A percentile compares a stretch with the other conserved stretches of the same genome.
phyloP scores from a whole-genome alignment of 495 filamentous ascomycete species.

The Viridothelium virens region DNA sequence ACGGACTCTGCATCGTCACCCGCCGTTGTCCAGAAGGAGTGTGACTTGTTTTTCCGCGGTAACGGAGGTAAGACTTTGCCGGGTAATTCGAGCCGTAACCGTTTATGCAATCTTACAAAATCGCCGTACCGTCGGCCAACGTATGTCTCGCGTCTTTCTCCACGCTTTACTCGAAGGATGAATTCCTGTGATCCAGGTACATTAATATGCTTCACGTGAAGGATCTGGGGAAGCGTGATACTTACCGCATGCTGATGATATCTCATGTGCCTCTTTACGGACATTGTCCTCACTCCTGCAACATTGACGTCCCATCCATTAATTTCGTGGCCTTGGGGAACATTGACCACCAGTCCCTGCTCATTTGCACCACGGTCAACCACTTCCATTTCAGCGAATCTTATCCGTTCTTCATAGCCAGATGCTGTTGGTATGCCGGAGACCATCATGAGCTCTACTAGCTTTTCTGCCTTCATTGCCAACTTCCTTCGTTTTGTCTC shows the following conservation, averaged over 20 bases:
- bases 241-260: constrained; percentile 88
- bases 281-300: constrained; percentile 73
- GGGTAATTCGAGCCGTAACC: constrained; percentile 75
- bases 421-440: constrained; percentile 92
- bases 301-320: constrained; percentile 98
- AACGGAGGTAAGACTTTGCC: constrained; percentile 83
- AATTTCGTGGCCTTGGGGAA: constrained; percentile 82
- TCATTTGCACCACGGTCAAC: constrained; percentile 90
- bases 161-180: constrained; percentile 69
- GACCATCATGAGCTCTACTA: constrained; percentile 99
- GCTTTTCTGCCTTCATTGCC: constrained; percentile 83
- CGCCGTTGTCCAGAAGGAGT: constrained; percentile 42
- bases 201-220: constrained; percentile 4
- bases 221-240: not conserved
- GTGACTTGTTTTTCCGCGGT: constrained; percentile 79
- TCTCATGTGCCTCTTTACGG: constrained; percentile 75
- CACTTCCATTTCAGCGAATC: constrained; percentile 93
- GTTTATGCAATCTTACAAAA: constrained; percentile 70
- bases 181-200: constrained; percentile 58
- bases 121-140: constrained; percentile 83
- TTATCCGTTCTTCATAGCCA: constrained; percentile 92
- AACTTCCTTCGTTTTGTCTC: constrained; percentile 92
- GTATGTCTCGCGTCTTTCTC: constrained; percentile 61
- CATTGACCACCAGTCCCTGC: constrained; percentile 71
- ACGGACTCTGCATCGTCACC: constrained; percentile 65